phyloP scores from a whole-genome alignment of 768 basidiomycete genomes.

The Suillus paluster region DNA sequence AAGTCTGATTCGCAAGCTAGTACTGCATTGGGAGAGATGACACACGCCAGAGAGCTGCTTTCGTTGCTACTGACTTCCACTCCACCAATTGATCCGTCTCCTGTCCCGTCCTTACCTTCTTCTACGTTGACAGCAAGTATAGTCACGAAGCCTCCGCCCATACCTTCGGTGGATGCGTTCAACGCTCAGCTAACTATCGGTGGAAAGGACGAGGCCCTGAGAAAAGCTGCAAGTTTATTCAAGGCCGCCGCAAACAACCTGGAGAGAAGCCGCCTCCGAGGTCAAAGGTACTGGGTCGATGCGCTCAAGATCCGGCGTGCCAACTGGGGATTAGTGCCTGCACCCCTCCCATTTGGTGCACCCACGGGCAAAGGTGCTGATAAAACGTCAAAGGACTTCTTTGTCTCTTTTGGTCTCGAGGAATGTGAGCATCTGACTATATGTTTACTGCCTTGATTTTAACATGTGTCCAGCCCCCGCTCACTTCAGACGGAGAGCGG shows the following conservation, averaged over 20 bases:
- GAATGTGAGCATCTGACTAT: slow-evolving; percentile 60
- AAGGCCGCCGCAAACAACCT: slow-evolving; percentile 71
- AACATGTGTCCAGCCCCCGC: slow-evolving; percentile 55
- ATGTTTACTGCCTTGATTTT: not conserved
- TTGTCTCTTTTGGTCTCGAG: slow-evolving; percentile 80
- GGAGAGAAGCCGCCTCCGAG: slow-evolving; percentile 61
- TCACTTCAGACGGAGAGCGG: slow-evolving; percentile 65
- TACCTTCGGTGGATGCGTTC: slow-evolving; percentile 70
- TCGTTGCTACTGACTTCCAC: slow-evolving; percentile 55
- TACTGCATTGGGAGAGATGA: slow-evolving; percentile 80
- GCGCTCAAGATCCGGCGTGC: slow-evolving; percentile 75
- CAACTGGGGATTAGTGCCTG: slow-evolving; percentile 83
- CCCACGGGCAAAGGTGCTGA: slow-evolving; percentile 78
- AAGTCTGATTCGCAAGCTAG: slow-evolving; percentile 38
- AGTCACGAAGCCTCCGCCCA: slow-evolving; percentile 68
- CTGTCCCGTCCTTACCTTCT: slow-evolving; percentile 32
- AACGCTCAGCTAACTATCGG: slow-evolving; percentile 75
- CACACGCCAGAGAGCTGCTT: slow-evolving; percentile 73
- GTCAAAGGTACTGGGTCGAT: slow-evolving; percentile 82
- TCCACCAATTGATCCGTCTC: slow-evolving; percentile 37
- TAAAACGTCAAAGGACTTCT: slow-evolving; percentile 79
- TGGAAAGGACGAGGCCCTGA: slow-evolving; percentile 78
- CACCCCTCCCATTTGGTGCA: slow-evolving; percentile 74
- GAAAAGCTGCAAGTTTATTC: slow-evolving; percentile 75
- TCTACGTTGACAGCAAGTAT: slow-evolving; percentile 60